phyloP scores from a whole-genome alignment of 345 rosid species.

The Kernera saxatilis region DNA sequence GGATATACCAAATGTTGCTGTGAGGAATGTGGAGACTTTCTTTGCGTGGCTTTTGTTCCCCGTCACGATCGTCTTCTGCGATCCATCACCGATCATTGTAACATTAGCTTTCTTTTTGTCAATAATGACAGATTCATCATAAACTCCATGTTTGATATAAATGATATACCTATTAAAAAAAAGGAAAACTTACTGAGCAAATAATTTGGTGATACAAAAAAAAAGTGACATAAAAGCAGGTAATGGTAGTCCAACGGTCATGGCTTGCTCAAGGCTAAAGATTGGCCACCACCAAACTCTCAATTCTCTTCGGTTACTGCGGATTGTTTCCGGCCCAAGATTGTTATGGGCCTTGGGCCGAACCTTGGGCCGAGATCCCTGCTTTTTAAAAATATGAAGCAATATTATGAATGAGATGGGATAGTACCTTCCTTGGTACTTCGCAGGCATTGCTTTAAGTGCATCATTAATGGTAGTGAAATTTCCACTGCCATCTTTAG shows the following conservation, averaged over 20 bases:
- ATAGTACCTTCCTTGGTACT: conserved; percentile 51
- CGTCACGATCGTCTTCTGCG: conserved; percentile 59
- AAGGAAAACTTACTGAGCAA: not conserved
- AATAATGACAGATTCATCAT: conserved; percentile 56
- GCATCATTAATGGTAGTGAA: conserved; percentile 65
- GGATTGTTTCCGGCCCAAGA: too few relatives aligned
- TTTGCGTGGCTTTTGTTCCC: conserved; percentile 58
- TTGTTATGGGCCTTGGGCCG: not conserved
- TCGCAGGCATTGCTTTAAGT: conserved; percentile 56
- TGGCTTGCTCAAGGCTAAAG: not conserved
- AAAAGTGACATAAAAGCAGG: not conserved
- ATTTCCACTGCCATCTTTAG: conserved; percentile 80
- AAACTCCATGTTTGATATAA: conserved; percentile 64
- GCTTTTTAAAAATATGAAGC: not conserved
- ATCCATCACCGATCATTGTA: conserved; percentile 79
- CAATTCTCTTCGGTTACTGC: too few relatives aligned
- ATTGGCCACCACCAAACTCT: not conserved
- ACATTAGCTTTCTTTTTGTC: conserved; percentile 53
- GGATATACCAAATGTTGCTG: conserved; percentile 65
- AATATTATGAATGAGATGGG: too few relatives aligned
- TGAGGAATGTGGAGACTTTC: conserved; percentile 52
- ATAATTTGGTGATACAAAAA: not conserved
- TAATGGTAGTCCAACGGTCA: not conserved
- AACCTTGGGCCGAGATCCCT: not conserved
- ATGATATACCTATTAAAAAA: conserved; percentile 49